Conservation (phyloP, 805 yeast species). For the Cyberlindnera maclurae region DNA sequence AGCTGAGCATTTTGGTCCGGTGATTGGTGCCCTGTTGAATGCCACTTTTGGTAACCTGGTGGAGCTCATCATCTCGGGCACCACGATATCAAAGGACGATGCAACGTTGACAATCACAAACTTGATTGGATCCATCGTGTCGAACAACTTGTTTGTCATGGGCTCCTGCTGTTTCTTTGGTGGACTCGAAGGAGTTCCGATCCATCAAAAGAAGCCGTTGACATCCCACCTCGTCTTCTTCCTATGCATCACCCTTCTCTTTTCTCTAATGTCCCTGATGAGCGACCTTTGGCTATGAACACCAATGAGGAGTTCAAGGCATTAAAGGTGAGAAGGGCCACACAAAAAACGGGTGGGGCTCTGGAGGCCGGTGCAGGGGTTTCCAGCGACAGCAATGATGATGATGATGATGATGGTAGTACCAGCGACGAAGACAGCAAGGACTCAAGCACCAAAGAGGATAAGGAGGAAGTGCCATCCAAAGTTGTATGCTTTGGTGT, state of each 20-base stretch:
- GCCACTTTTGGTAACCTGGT: constrained; percentile 48
- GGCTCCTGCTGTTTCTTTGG: constrained; percentile 22
- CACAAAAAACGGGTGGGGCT: not conserved
- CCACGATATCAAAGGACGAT: constrained; percentile 41
- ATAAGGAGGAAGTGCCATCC: no score
- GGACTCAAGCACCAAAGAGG: no score
- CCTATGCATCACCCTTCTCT: constrained; percentile 12
- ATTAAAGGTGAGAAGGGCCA: constrained; percentile 8
- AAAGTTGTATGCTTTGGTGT: no score
- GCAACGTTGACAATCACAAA: constrained; percentile 42
- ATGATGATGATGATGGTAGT: no score
- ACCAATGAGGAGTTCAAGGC: constrained; percentile 19
- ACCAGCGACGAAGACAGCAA: no score
- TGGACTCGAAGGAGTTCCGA: constrained; percentile 14
- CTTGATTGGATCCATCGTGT: constrained; percentile 41
- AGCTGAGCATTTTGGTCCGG: constrained; percentile 27
- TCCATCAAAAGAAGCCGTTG: constrained; percentile 12
- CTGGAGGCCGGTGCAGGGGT: no score
- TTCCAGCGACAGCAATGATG: no score
- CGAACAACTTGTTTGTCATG: constrained; percentile 34
- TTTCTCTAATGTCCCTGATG: constrained; percentile 13
- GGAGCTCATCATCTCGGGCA: constrained; percentile 41
- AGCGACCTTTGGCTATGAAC: constrained; percentile 8
- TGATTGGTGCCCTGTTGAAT: constrained; percentile 41
- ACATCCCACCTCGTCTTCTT: constrained; percentile 16